Evolutionary conservation across 2,329 filamentous ascomycete genomes (phyloP).

Genomic region (Chaetomiaceae sp.): DNA sequence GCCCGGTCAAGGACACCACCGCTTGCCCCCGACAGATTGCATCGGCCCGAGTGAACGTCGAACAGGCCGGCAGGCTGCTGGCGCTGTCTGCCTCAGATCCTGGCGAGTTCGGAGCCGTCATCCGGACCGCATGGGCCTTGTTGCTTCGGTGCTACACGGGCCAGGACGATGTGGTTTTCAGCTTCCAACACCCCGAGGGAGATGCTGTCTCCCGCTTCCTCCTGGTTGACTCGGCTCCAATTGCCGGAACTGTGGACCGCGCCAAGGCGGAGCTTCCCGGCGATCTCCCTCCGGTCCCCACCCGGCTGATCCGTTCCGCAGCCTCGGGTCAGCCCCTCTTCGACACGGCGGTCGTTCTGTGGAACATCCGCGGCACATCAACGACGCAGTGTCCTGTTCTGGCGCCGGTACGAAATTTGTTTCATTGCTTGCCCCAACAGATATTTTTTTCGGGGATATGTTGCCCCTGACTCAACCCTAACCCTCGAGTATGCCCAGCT

Average conservation of each 20-base stretch:
- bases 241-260: conserved; percentile 4
- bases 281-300: background rate
- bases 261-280: conserved; percentile 11
- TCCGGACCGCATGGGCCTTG: conserved; percentile 21
- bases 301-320: conserved; percentile 1
- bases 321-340: conserved; percentile 3
- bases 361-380: conserved; percentile 8
- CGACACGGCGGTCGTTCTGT: conserved; percentile 20
- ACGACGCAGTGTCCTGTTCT: conserved; percentile 8
- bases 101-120: conserved; percentile 14
- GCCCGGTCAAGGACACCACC: background rate
- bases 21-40: conserved; percentile 3
- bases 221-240: conserved; percentile 10
- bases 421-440: background rate
- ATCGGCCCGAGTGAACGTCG: conserved; percentile 16
- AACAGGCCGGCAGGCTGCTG: conserved; percentile 9
- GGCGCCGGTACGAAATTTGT: conserved; percentile 6
- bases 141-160: conserved; percentile 24
- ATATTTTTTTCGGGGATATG: background rate
- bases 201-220: conserved; percentile 11
- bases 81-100: conserved; percentile 13
- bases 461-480: conserved; percentile 1
- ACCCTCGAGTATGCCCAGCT: background rate
- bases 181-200: conserved; percentile 10
- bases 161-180: conserved; percentile 22